Percentiles rank a stretch among this genome's conserved stretches.
phyloP scores from a whole-genome alignment of 805 yeast genomes.

The Schizosaccharomyces octosporus region DNA sequence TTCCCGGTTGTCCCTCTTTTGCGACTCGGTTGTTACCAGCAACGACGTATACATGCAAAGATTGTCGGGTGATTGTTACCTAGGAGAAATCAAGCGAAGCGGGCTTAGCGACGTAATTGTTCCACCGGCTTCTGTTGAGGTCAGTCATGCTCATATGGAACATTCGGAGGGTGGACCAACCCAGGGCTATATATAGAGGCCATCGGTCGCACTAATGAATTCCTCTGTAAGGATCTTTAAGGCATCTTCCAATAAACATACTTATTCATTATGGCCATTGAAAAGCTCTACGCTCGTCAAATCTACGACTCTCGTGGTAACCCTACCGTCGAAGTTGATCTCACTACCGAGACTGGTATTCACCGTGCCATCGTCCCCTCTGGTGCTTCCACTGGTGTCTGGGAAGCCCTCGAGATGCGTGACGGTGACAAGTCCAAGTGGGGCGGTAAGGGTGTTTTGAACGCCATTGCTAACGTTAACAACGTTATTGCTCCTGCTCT shows the following conservation, averaged over 20 bases:
- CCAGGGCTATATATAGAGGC: neutral
- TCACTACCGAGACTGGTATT: slow-evolving; percentile 73
- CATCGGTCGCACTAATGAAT: neutral
- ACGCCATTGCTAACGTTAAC: slow-evolving; percentile 93
- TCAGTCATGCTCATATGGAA: neutral
- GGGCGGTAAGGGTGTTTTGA: slow-evolving; percentile 93
- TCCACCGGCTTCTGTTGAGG: neutral
- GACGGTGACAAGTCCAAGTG: slow-evolving; percentile 83
- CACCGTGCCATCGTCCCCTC: slow-evolving; percentile 98
- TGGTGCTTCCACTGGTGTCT: slow-evolving; percentile 98
- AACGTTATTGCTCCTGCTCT: slow-evolving; percentile 85
- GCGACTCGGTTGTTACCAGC: too few relatives aligned
- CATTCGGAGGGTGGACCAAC: neutral
- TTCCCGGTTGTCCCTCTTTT: too few relatives aligned
- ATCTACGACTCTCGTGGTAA: slow-evolving; percentile 92
- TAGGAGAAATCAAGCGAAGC: too few relatives aligned
- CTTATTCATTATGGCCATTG: slow-evolving; percentile 38
- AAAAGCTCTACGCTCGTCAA: slow-evolving; percentile 79
- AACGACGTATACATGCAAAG: too few relatives aligned
- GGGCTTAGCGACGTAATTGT: neutral
- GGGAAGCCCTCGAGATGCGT: slow-evolving; percentile 95
- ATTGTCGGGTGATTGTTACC: too few relatives aligned
- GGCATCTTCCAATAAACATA: neutral
- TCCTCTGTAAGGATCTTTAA: neutral
- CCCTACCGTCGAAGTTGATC: slow-evolving; percentile 98